Percentiles rank a stretch among this genome's conserved stretches.
Evolutionary conservation across 495 filamentous ascomycete genomes (phyloP).

Genomic region (Sphaerosporella brunnea): DNA sequence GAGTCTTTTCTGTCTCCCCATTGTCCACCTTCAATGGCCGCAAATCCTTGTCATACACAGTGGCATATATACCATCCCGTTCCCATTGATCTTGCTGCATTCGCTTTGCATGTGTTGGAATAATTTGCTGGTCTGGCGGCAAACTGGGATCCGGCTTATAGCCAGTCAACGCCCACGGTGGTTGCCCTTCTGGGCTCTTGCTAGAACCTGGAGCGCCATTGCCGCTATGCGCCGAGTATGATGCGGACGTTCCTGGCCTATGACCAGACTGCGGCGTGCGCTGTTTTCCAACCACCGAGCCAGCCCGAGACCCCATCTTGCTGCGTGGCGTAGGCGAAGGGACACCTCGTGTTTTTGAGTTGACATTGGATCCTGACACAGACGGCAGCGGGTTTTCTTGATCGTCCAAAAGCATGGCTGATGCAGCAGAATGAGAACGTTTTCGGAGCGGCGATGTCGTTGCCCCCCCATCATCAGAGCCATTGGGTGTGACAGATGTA

Average conservation of each 20-base stretch:
- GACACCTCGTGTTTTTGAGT: slow-evolving; percentile 29
- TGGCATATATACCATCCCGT: slow-evolving; percentile 66
- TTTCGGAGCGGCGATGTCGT: slow-evolving; percentile 35
- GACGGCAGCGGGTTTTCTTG: slow-evolving; percentile 23
- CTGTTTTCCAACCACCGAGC: slow-evolving; percentile 28
- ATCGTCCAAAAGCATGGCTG: slow-evolving; percentile 39
- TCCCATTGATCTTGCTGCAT: slow-evolving; percentile 93
- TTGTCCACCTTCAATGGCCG: slow-evolving; percentile 43
- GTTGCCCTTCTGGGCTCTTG: slow-evolving; percentile 57
- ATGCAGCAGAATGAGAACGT: slow-evolving; percentile 53
- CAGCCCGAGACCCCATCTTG: slow-evolving; percentile 23
- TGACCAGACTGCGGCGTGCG: slow-evolving; percentile 26
- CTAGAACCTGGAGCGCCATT: slow-evolving; percentile 34
- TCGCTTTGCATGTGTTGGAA: slow-evolving; percentile 81
- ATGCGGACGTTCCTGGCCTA: slow-evolving; percentile 35
- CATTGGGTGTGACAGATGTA: slow-evolving; percentile 35
- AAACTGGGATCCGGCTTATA: slow-evolving; percentile 91
- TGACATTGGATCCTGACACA: slow-evolving; percentile 19
- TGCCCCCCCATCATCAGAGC: slow-evolving; percentile 42
- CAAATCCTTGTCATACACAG: slow-evolving; percentile 67
- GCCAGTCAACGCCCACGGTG: slow-evolving; percentile 85
- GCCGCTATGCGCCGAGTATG: slow-evolving; percentile 38
- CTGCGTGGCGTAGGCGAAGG: slow-evolving; percentile 9
- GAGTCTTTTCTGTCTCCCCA: slow-evolving; percentile 8
- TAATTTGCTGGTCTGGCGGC: slow-evolving; percentile 84